These are phyloP conservation scores for Cyberlindnera americana DNA, from an alignment of 805 yeast genomes.

Conservation along the genomic window DNA sequence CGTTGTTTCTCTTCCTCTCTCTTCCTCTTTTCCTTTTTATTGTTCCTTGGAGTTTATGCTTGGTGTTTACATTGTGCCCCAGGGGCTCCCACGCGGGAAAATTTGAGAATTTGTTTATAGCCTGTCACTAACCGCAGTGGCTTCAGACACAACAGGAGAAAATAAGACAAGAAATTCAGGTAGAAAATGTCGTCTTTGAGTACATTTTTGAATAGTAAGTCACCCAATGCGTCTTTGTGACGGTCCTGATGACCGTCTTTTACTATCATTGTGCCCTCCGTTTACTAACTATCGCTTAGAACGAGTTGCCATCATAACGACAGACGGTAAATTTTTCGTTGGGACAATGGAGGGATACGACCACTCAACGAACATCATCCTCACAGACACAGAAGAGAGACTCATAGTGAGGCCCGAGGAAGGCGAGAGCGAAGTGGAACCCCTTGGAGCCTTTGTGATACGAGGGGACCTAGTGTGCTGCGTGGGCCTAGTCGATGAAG, in stretches of 20 bases:
- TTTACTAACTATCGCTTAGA: constrained; percentile 28
- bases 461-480: constrained; percentile 60
- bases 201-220: constrained; percentile 25
- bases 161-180: too few species aligned
- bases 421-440: constrained; percentile 25
- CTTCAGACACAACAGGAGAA: too few species aligned
- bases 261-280: too few species aligned
- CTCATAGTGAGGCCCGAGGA: constrained; percentile 36
- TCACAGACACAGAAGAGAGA: constrained; percentile 50
- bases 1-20: too few species aligned
- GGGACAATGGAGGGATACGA: constrained; percentile 60
- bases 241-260: too few species aligned
- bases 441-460: constrained; percentile 47
- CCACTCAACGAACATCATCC: constrained; percentile 56
- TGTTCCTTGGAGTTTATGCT: too few species aligned
- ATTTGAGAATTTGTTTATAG: neutral
- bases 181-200: constrained; percentile 22
- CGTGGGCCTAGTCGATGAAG: constrained; percentile 50
- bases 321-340: constrained; percentile 50
- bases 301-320: constrained; percentile 51
- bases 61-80: neutral
- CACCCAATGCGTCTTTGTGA: neutral
- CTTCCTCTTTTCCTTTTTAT: neutral
- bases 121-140: neutral
- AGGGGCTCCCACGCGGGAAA: neutral